Evolutionary conservation across 257 asterid species (phyloP), one percentile per base, ranked within the genome.

Genomic region (Cruciata laevipes): DNA sequence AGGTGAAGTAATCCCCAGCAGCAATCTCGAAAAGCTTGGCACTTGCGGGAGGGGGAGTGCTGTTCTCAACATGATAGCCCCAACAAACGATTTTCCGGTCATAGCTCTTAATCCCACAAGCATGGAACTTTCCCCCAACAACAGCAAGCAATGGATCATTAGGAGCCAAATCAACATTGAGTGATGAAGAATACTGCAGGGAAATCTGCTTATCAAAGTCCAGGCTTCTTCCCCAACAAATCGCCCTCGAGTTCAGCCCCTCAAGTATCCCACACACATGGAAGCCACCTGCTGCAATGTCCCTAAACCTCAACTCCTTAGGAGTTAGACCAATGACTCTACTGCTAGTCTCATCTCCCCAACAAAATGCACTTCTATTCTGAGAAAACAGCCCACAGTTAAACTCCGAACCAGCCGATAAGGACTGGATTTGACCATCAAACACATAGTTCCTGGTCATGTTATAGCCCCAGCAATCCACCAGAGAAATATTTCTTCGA

Each of bases 401-500:
- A 52, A 89, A 91, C 82, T 76, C 90, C 13, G 98, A 87, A 20
- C 98, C 98, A 0, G 96, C 96, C 7, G 98, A 87, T 32, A 91
- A 82, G 4, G 95, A 83, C 38, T 82, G 92, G 83, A 91, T 83
- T 87, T 82, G 95, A 71, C 95, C 96, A 55, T 87, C 84, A 63
- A 89, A 84, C 63, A 14, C 75, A 64, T 87, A 83, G 47, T 76
- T 87, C 35, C 73, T 77, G 0, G 98, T 87, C 96, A 91, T 91
- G 77, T 91, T 91, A 60, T 91, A 91, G 7, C 98, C 98, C 98
- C 98, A 91, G 18, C 98, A 91, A 64, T 91, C 98, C 6, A 91
- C 89, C 27, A 87, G 61, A 0, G 98, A 85, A 30, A 79, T 74
- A 76, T 89, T 85, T 52, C 95, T 78, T 55, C 75, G 75, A 66